These are phyloP conservation scores for Malus fusca DNA, from an alignment of 306 rosid species.

Conservation along the genomic window DNA sequence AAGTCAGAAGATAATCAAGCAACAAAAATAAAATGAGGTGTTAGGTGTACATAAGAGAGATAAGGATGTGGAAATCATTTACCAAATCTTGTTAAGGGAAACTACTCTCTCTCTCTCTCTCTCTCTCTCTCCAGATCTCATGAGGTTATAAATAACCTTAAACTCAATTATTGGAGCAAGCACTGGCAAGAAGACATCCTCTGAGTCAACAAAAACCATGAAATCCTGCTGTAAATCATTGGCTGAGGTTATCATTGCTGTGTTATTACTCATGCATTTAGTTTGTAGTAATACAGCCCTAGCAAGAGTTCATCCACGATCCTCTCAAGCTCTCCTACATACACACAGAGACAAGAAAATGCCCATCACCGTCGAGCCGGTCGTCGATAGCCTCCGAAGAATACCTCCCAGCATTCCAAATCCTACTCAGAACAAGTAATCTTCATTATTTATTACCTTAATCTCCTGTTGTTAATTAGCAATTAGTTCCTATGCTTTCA, in stretches of 20 bases:
- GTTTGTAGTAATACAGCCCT: slow-evolving; percentile 19
- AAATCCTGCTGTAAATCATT: slow-evolving; percentile 37
- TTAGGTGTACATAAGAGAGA: too few relatives aligned
- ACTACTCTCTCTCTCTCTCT: background rate
- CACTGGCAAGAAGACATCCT: slow-evolving; percentile 38
- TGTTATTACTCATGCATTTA: slow-evolving; percentile 40
- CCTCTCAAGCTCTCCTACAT: slow-evolving; percentile 21
- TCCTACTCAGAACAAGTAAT: slow-evolving; percentile 84
- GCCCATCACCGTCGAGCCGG: slow-evolving; percentile 16
- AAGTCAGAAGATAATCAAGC: too few relatives aligned
- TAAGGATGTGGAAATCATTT: too few relatives aligned
- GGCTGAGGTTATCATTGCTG: slow-evolving; percentile 27
- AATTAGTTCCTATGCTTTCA: background rate
- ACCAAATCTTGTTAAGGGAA: background rate
- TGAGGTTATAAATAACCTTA: slow-evolving; percentile 18
- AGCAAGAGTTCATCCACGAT: slow-evolving; percentile 39
- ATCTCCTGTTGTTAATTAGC: background rate
- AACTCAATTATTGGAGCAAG: slow-evolving; percentile 31
- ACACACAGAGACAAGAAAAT: slow-evolving; percentile 5
- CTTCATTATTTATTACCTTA: background rate
- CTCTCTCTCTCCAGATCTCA: background rate
- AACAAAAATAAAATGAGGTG: too few relatives aligned
- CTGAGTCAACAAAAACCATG: slow-evolving; percentile 49
- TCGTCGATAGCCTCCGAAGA: slow-evolving; percentile 43
- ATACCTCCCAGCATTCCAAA: slow-evolving; percentile 78